A percentile compares a stretch with the other conserved stretches of the same genome.
Evolutionary conservation across 345 rosid species (phyloP).

Genomic region (Cardamine resedifolia): DNA sequence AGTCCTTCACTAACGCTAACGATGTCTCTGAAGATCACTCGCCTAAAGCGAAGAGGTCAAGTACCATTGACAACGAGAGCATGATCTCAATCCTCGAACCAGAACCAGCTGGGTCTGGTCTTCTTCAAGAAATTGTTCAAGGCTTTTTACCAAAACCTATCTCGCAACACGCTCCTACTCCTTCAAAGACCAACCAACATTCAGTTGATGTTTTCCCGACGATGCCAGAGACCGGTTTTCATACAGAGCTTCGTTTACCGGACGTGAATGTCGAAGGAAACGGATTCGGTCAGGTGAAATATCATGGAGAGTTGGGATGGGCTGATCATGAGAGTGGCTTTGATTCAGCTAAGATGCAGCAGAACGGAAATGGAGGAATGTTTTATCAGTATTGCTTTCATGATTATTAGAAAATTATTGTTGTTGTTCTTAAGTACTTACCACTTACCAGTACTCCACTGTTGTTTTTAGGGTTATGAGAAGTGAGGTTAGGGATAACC

Average conservation of each 20-base stretch:
- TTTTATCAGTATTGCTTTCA: slow-evolving; percentile 30
- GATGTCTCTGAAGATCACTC: slow-evolving; percentile 27
- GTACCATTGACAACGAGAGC: slow-evolving; percentile 24
- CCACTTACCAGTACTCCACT: not conserved
- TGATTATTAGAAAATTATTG: slow-evolving; percentile 18
- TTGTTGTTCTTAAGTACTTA: slow-evolving; percentile 10
- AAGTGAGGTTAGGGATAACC: not conserved
- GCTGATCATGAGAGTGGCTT: slow-evolving; percentile 21
- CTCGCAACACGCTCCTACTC: slow-evolving; percentile 12
- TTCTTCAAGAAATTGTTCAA: slow-evolving; percentile 80
- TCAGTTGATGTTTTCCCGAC: slow-evolving; percentile 1
- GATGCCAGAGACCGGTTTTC: slow-evolving; percentile 15
- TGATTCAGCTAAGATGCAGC: slow-evolving; percentile 27
- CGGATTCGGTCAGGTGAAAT: slow-evolving; percentile 23
- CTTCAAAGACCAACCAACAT: slow-evolving; percentile 22
- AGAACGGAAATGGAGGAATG: slow-evolving; percentile 30
- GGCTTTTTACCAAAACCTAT: slow-evolving; percentile 53
- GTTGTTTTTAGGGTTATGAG: slow-evolving; percentile 20
- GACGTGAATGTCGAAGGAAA: slow-evolving; percentile 21
- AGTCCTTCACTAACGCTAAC: slow-evolving; percentile 4
- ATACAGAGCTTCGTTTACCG: slow-evolving; percentile 10
- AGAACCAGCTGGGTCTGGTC: slow-evolving; percentile 70
- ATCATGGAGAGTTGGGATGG: slow-evolving; percentile 36
- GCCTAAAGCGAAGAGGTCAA: slow-evolving; percentile 37
- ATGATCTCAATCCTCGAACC: slow-evolving; percentile 50